phyloP scores from a whole-genome alignment of 2,329 filamentous ascomycete species.

The Trichoderma sp. region DNA sequence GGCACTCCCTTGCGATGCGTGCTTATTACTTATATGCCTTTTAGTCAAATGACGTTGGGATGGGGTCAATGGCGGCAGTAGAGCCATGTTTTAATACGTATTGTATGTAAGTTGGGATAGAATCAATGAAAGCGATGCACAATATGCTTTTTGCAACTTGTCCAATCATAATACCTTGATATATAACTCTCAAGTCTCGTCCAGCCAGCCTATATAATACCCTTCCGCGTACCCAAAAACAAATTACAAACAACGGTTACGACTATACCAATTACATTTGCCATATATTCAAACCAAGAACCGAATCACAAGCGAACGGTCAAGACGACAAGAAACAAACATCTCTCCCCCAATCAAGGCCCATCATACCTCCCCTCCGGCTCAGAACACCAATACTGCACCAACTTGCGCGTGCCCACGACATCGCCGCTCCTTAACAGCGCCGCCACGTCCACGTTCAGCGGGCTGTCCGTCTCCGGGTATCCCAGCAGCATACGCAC shows the following conservation, averaged over 20 bases:
- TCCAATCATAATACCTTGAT: background rate
- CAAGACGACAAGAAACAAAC: background rate
- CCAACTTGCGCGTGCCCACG: slow-evolving; percentile 67
- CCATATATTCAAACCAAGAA: background rate
- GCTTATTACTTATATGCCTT: slow-evolving; percentile 7
- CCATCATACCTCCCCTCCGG: slow-evolving; percentile 42
- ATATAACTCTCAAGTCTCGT: background rate
- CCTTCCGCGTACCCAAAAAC: background rate
- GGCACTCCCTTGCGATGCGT: slow-evolving; percentile 5
- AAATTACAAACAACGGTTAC: background rate
- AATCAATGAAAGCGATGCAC: slow-evolving; percentile 15
- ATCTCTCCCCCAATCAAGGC: slow-evolving; percentile 30
- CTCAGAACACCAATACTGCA: slow-evolving; percentile 66
- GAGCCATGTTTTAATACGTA: background rate
- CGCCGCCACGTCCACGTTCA: slow-evolving; percentile 78
- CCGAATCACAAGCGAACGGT: background rate
- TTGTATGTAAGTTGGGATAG: slow-evolving; percentile 21
- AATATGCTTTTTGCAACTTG: background rate
- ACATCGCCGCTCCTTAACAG: slow-evolving; percentile 68
- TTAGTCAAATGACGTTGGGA: slow-evolving; percentile 7
- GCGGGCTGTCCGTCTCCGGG: slow-evolving; percentile 71
- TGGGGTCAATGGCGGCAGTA: slow-evolving; percentile 1
- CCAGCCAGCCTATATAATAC: background rate
- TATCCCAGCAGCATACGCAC: slow-evolving; percentile 66
- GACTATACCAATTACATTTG: background rate